Evolutionary conservation across 768 basidiomycete species (phyloP).

Genomic region (Podaxis sp.): DNA sequence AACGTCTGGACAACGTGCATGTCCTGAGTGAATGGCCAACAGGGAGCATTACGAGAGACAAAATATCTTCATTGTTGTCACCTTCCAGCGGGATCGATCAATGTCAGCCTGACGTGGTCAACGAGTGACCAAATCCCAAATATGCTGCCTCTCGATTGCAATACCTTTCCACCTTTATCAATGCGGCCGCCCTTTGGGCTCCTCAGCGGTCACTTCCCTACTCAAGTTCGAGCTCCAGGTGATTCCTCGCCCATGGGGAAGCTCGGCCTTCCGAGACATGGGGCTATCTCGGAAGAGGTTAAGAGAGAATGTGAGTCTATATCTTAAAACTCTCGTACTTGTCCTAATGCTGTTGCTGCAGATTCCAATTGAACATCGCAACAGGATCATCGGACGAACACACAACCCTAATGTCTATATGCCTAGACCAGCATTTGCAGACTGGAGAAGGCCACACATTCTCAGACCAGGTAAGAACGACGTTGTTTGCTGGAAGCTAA

Average conservation of each 20-base stretch:
- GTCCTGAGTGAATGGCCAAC: background rate
- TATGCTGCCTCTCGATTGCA: background rate
- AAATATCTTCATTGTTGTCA: background rate
- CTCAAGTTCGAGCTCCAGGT: background rate
- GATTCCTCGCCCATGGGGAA: background rate
- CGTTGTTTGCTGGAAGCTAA: too few relatives aligned
- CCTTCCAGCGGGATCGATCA: background rate
- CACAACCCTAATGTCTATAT: too few relatives aligned
- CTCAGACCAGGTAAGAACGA: too few relatives aligned
- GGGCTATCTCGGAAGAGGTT: background rate
- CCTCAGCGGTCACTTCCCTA: background rate
- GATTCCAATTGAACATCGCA: too few relatives aligned
- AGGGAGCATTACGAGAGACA: background rate
- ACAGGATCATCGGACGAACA: too few relatives aligned
- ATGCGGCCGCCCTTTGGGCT: background rate
- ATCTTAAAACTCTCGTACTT: too few relatives aligned
- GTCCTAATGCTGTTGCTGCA: too few relatives aligned
- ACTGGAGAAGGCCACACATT: too few relatives aligned
- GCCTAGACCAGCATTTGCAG: too few relatives aligned
- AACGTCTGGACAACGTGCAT: background rate
- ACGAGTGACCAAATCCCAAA: background rate
- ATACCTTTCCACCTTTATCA: background rate
- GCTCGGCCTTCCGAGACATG: background rate
- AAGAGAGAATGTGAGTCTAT: background rate
- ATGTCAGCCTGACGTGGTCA: background rate